These are phyloP conservation scores for Podila minutissima DNA, from an alignment of 192 early-diverging fungal genomes.

Conservation along the genomic window DNA sequence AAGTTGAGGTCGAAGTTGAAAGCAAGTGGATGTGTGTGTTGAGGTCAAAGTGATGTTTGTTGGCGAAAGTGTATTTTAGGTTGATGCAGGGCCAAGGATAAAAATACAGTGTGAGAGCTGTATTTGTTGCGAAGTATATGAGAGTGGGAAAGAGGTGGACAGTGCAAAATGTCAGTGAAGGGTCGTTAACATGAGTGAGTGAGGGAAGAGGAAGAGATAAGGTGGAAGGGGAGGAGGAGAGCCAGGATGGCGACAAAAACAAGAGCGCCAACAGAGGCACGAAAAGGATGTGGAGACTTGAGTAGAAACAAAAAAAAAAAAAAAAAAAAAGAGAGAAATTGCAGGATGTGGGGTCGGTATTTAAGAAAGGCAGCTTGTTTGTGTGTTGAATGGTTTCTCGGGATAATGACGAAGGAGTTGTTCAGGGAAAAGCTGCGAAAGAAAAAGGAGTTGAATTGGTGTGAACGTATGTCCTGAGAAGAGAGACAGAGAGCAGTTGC, in stretches of 20 bases:
- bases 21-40: not conserved
- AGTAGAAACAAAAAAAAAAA: conserved; percentile 7
- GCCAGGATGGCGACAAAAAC: not conserved
- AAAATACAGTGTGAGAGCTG: not conserved
- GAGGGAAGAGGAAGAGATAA: not conserved
- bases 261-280: not conserved
- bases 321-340: not conserved
- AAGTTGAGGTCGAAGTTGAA: not conserved
- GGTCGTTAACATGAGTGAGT: not conserved
- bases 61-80: not conserved
- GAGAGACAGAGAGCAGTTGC: too few relatives aligned
- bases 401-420: too few relatives aligned
- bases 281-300: not conserved
- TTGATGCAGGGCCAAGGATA: not conserved
- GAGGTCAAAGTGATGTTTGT: not conserved
- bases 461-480: too few relatives aligned
- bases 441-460: too few relatives aligned
- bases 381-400: too few relatives aligned
- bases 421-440: too few relatives aligned
- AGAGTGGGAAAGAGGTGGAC: not conserved
- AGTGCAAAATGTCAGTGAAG: not conserved
- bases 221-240: not conserved
- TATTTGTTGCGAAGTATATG: not conserved
- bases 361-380: too few relatives aligned
- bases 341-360: not conserved